Conservation (phyloP, 2,329 filamentous ascomycete species). For the Fusarium sp. region DNA sequence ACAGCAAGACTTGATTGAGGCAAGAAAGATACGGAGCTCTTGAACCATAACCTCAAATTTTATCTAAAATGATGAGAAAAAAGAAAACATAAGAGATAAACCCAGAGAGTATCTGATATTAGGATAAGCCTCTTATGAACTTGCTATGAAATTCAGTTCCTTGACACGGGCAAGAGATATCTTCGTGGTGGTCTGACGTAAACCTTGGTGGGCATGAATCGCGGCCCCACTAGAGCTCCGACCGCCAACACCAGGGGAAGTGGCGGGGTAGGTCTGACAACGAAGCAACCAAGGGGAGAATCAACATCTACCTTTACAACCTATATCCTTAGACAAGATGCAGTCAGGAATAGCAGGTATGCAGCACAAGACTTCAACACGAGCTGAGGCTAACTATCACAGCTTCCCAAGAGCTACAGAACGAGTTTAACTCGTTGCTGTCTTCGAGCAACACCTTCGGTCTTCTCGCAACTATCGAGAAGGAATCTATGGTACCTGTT, state of each 20-base stretch:
- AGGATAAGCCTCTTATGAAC: too few relatives aligned
- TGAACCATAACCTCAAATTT: too few relatives aligned
- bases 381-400: constrained; percentile 22
- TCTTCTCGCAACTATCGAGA: constrained; percentile 77
- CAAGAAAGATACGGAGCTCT: too few relatives aligned
- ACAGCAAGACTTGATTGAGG: too few relatives aligned
- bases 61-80: too few relatives aligned
- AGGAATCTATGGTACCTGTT: constrained; percentile 75
- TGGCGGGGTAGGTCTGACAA: constrained; percentile 49
- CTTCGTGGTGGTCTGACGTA: constrained; percentile 11
- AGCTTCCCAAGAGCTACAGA: constrained; percentile 83
- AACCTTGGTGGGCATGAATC: constrained; percentile 17
- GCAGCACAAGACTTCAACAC: constrained; percentile 4
- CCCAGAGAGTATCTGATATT: too few relatives aligned
- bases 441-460: constrained; percentile 73
- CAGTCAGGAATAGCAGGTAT: constrained; percentile 84
- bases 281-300: constrained; percentile 34
- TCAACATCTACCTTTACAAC: constrained; percentile 23
- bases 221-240: constrained; percentile 43
- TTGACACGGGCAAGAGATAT: too few relatives aligned
- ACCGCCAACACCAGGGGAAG: constrained; percentile 32
- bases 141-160: too few relatives aligned
- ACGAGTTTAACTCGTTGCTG: constrained; percentile 79
- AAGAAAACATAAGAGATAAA: too few relatives aligned
- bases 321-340: constrained; percentile 63